Evolutionary conservation across 2,329 filamentous ascomycete species (phyloP), one percentile per base, ranked within the genome.

Genomic region (Drechslerella coelobrocha): DNA sequence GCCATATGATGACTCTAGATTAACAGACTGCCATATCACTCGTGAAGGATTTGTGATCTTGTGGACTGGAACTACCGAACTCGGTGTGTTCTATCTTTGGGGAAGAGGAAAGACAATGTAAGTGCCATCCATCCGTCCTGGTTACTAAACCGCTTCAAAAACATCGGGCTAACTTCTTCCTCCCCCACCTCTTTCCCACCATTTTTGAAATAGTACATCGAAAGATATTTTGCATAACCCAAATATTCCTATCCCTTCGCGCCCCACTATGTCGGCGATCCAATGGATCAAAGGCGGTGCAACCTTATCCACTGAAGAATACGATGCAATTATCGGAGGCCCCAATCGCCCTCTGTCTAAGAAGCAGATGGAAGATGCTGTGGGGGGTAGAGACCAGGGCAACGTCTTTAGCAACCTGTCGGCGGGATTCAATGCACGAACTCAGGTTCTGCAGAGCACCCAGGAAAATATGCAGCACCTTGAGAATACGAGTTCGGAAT

Each of bases 241-340:
- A 0, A 83, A 89, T 65, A 84, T 90, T 0, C 77, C 84, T 14
- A 84, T 89, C 21, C 93, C 92, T 1, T 84, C 91, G 10, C 86
- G 94, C 1, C 94, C 94, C 0, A 96, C 92, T 0, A 99, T 99
- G 69, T 95, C 90, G 19, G 96, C 95, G 76, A 80, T 99, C 37
- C 92, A 97, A 79, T 99, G 94, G 94, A 91, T 99, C 56, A 89
- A 92, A 0, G 94, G 94, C 2, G 97, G 93, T 0, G 93, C 97
- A 79, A 89, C 95, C 75, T 85, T 99, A 48, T 91, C 91, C 1
- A 89, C 91, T 0, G 83, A 88, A 1, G 94, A 99, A 76, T 86
- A 99, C 76, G 94, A 97, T 76, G 80, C 96, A 1, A 82, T 99
- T 1, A 94, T 82, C 83, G 78, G 75, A 91, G 93, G 93, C 0